Evolutionary conservation across 2,329 filamentous ascomycete genomes (phyloP), one percentile per base, ranked within the genome.

Genomic region (Eutypella sp.): DNA sequence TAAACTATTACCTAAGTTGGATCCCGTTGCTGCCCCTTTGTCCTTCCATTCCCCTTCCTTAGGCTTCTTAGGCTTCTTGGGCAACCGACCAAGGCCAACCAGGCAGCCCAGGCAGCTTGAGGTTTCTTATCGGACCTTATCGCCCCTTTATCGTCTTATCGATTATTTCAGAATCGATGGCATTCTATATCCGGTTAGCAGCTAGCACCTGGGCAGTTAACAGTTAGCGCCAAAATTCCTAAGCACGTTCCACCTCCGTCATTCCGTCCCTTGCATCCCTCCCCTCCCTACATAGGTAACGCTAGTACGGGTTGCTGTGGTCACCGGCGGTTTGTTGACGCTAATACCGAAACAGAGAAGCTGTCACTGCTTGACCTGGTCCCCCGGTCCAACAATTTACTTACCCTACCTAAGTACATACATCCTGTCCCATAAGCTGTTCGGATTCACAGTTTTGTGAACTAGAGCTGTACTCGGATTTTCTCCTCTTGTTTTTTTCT

Each of bases 241-340:
- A 7, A 29, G 7, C 25, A 13, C 25, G 25, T 13, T 29, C 25
- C 25, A 29, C 7, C 25, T 29, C 7, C 13, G 7, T 29, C 25
- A 29, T 29, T 29, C 25, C 25, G 13, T 7, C 13, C 25, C 7
- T 13, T 7, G 7, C 25, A 13, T 29, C 25, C 13, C 25, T 23
- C 23, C 36, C 36, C 19, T 13, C 18, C 20, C 29, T 15, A 15
- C n/a, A n/a, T n/a, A n/a, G n/a, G 31, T 16, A 39, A 20, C 36
- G 36, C 36, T 39, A 39, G 18, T 11, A 5, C 11, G 20, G 36
- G 43, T 45, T 45, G 43, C 43, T 39, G 43, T 45, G 43, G 43
- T 29, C 43, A 45, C 43, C 36, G 19, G 36, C 25, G 43, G 15
- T 45, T 45, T 45, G 43, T 45, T 45, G 43, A 45, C 43, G 37